Evolutionary conservation across 768 basidiomycete genomes (phyloP), one percentile per base, ranked within the genome.

Genomic region (Leccinum truebloodii): DNA sequence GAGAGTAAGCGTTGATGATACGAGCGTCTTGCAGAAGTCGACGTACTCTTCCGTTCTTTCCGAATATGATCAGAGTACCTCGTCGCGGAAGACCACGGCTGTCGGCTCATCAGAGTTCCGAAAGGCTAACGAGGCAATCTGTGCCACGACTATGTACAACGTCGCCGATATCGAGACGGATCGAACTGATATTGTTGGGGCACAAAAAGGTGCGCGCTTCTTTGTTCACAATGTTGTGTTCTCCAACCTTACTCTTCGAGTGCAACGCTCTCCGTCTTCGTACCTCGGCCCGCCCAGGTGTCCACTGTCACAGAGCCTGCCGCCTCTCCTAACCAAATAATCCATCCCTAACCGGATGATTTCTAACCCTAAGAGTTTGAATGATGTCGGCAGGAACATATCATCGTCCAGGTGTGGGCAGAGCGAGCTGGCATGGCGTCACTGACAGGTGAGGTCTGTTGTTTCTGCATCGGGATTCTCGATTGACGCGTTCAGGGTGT

Each of bases 341-440:
- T 79, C 76, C 79, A 75, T 79, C 78, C 77, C 71, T 71, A 66
- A 69, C 69, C 54, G 69, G 75, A 81, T 81, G 82, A 74, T 73
- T 78, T 81, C 82, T 85, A 86, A 86, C 85, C 84, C 83, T 85
- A 86, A 80, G 77, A 70, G 67, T 69, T 62, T 68, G 67, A 67
- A 68, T 78, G 75, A 24, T 24, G 24, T 71, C 66, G 64, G 58
- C 58, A 58, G 75, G 74, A 73, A 60, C 66, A 66, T 59, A 53
- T 50, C 64, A 60, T 68, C 61, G 58, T 57, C 66, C 66, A 66
- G 69, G 64, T 61, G 63, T 64, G 62, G 66, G 69, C 57, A 53
- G 30, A 34, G 54, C 68, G 60, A 69, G 62, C 64, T 51, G 59
- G 66, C 59, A 66, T 53, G 65, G 54, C 65, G 53, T 64, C 63